Percentiles rank a stretch among this genome's conserved stretches.
Conservation (phyloP, 2,329 filamentous ascomycete genomes). For the Aspergillus sp. region DNA sequence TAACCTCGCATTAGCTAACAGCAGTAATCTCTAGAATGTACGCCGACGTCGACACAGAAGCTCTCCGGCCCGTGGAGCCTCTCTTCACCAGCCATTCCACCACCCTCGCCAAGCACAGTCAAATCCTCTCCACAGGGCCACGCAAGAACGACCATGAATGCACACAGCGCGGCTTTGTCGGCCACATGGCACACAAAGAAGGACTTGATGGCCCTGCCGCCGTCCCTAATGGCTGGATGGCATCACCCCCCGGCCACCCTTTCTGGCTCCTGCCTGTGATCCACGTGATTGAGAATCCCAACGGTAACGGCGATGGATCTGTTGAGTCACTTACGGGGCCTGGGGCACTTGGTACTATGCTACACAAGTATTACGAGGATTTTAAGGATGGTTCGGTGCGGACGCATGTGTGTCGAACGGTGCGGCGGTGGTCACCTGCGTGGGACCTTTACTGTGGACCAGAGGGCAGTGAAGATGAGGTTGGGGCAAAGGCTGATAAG, state of each 20-base stretch:
- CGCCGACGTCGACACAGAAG: slow-evolving; percentile 25
- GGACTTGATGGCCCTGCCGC: slow-evolving; percentile 19
- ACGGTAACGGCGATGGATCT: slow-evolving; percentile 21
- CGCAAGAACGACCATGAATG: no score
- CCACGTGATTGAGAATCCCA: slow-evolving; percentile 19
- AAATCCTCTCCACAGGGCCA: background rate
- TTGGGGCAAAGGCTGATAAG: background rate
- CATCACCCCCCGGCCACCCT: slow-evolving; percentile 23
- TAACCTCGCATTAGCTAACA: background rate
- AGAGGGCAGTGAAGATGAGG: background rate
- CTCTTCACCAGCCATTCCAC: slow-evolving; percentile 20
- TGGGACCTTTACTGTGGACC: slow-evolving; percentile 19
- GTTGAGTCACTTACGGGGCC: slow-evolving; percentile 23
- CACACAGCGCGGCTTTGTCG: slow-evolving; percentile 22
- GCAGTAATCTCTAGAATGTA: slow-evolving; percentile 19
- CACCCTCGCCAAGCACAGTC: slow-evolving; percentile 10
- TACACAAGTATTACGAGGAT: slow-evolving; percentile 17
- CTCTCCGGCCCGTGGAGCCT: slow-evolving; percentile 17
- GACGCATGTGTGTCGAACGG: slow-evolving; percentile 11
- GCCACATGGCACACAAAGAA: slow-evolving; percentile 20
- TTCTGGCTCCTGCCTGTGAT: slow-evolving; percentile 25
- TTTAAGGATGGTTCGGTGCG: slow-evolving; percentile 8
- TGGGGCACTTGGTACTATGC: slow-evolving; percentile 14
- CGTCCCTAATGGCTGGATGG: slow-evolving; percentile 27
- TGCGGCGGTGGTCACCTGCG: slow-evolving; percentile 11